These are phyloP conservation scores for Epichloe uncinata DNA, from an alignment of 2,329 filamentous ascomycete species.

Conservation along the genomic window DNA sequence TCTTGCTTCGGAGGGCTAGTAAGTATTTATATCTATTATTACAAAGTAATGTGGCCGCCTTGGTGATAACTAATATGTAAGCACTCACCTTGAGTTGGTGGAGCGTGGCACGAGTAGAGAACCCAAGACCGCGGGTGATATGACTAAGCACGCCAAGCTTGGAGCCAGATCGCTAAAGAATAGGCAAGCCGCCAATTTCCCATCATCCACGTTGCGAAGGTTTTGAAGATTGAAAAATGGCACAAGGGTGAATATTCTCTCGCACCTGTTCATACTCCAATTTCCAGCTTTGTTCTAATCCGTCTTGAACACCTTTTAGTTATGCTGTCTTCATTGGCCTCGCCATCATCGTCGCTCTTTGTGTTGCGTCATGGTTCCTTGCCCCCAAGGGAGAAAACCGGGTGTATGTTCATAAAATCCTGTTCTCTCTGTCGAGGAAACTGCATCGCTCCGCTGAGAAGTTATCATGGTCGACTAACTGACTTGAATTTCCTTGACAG, in stretches of 20 bases:
- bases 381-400: constrained; percentile 92
- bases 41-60: too few species aligned
- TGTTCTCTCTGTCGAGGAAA: background rate
- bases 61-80: too few species aligned
- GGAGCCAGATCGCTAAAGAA: background rate
- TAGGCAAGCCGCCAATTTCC: background rate
- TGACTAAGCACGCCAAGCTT: background rate
- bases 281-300: background rate
- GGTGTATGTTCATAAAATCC: constrained; percentile 49
- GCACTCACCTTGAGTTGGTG: too few species aligned
- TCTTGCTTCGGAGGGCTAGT: too few species aligned
- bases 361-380: constrained; percentile 70
- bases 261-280: background rate
- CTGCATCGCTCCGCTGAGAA: background rate
- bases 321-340: constrained; percentile 86
- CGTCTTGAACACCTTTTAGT: constrained; percentile 32
- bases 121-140: too few species aligned
- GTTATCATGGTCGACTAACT: background rate
- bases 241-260: constrained; percentile 3
- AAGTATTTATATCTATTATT: too few species aligned
- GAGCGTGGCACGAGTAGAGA: too few species aligned
- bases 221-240: constrained; percentile 1
- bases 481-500: constrained; percentile 30
- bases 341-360: constrained; percentile 64
- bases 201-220: background rate